These are phyloP conservation scores for Ceratocystiopsis brevicomis DNA, from an alignment of 2,329 filamentous ascomycete genomes.

Conservation along the genomic window DNA sequence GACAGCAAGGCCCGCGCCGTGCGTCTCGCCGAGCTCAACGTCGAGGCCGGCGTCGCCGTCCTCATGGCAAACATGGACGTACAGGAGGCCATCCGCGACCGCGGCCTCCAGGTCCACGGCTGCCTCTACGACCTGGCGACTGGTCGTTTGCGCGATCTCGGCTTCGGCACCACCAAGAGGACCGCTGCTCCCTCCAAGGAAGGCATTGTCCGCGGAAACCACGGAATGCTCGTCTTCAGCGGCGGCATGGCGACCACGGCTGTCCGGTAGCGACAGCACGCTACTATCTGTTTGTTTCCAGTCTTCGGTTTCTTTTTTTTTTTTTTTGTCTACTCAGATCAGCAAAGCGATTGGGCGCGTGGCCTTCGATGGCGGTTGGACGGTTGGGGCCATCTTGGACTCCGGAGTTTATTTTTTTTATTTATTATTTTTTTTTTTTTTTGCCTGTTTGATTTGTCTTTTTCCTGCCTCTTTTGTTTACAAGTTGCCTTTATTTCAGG, in stretches of 20 bases:
- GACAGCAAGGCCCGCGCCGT: conserved; percentile 35
- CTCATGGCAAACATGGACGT: conserved; percentile 51
- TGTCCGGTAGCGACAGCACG: not conserved
- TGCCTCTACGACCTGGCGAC: conserved; percentile 46
- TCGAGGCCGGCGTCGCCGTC: conserved; percentile 46
- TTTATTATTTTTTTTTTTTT: no score
- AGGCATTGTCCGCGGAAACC: conserved; percentile 26
- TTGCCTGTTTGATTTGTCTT: no score
- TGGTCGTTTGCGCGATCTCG: conserved; percentile 30
- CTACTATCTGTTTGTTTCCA: not conserved
- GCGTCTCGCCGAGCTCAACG: conserved; percentile 59
- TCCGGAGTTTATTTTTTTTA: not conserved
- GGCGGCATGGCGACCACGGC: conserved; percentile 21
- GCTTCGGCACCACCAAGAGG: conserved; percentile 20
- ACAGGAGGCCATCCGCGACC: conserved; percentile 48
- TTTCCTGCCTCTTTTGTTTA: no score
- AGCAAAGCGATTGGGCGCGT: no score
- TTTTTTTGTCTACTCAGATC: not conserved
- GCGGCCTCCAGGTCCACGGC: conserved; percentile 60
- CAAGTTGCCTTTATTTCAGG: no score
- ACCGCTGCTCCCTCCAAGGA: conserved; percentile 9
- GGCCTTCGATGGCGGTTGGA: no score
- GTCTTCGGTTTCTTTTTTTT: not conserved
- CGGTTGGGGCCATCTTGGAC: not conserved
- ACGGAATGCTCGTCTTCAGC: conserved; percentile 31